Base-by-base conservation (phyloP, 2,329 filamentous ascomycete genomes). In the Lanzia echinophila region DNA sequence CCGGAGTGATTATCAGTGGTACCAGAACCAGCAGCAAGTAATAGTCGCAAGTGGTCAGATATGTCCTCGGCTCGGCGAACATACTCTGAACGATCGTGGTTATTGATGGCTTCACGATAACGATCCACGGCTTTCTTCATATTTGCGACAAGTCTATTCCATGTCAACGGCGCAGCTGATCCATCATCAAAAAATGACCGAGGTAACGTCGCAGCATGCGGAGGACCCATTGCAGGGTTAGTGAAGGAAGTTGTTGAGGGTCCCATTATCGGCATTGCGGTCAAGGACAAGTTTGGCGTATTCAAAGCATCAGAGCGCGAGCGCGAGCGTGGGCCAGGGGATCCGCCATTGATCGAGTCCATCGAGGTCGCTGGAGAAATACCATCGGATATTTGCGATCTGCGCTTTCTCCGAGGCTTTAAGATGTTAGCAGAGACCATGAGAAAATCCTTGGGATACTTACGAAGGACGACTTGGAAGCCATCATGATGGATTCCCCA, bases 1-100 rank as follows among this genome's bases (percentile, higher is more conserved):
- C 94, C 94, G 19, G 94, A 97, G 69, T 99, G 94, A 67, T 99
- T 99, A 71, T 99, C 94, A 0, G 94, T 99, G 1, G 94, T 99
- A 53, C 92, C 90, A 33, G 94, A 99, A 8, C 91, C 94, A 53
- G 94, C 94, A 31, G 91, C 91, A n/a, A 99, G 82, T 7, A 99
- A 81, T 60, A 97, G 78, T 53, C 94, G 87, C 54, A 99, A 76
- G 69, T 99, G 92, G 68, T 99, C 94, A 5, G 94, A 97, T 50
- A 99, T 96, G 67, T 99, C 92, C 71, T 99, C 94, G n/a, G 94
- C 94, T 58, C 88, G 82, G 55, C 87, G 86, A 24, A 97, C 94
- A 69, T 95, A 97, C 67, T 97, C 90, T 2, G 90, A 88, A 24
- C 91, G 84, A 65, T 87, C 84, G 58, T 85, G 86, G 63, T 84